Evolutionary conservation across 2,329 filamentous ascomycete species (phyloP).

Genomic region (Metarhizium anisopliae): DNA sequence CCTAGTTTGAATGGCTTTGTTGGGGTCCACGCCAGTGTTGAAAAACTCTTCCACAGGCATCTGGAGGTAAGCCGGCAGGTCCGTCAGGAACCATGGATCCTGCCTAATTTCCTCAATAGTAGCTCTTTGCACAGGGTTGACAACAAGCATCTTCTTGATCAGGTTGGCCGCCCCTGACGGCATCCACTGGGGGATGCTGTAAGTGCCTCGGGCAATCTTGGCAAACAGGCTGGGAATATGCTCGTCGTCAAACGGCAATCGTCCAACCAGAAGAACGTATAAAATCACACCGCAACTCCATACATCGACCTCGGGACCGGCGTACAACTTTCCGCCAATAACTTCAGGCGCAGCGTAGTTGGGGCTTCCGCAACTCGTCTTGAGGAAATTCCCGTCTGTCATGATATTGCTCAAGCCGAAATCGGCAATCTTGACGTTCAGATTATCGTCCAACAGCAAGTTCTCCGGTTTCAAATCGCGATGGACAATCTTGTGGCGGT

Average conservation of each 20-base stretch:
- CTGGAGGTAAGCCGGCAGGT: slow-evolving; percentile 78
- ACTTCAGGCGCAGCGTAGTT: slow-evolving; percentile 98
- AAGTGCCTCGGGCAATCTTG: slow-evolving; percentile 92
- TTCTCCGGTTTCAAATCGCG: slow-evolving; percentile 97
- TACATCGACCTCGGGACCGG: slow-evolving; percentile 94
- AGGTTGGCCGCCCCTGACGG: slow-evolving; percentile 71
- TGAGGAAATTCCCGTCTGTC: slow-evolving; percentile 98
- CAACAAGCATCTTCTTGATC: slow-evolving; percentile 89
- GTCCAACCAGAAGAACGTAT: slow-evolving; percentile 71
- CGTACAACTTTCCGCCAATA: slow-evolving; percentile 95
- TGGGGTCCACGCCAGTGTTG: slow-evolving; percentile 88
- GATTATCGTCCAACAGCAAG: slow-evolving; percentile 82
- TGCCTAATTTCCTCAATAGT: slow-evolving; percentile 89
- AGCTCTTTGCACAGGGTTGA: slow-evolving; percentile 88
- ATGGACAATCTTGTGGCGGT: slow-evolving; percentile 97
- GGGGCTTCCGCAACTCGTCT: slow-evolving; percentile 95
- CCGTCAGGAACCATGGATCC: slow-evolving; percentile 88
- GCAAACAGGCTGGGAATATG: slow-evolving; percentile 96
- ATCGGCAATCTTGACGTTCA: slow-evolving; percentile 98
- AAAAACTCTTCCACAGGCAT: slow-evolving; percentile 85
- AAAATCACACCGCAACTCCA: slow-evolving; percentile 95
- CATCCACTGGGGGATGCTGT: slow-evolving; percentile 86
- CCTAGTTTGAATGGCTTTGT: slow-evolving; percentile 78
- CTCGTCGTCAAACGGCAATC: slow-evolving; percentile 93
- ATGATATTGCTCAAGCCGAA: slow-evolving; percentile 99